Evolutionary conservation across 2,329 filamentous ascomycete genomes (phyloP).

Genomic region (Keithomyces neogunnii): DNA sequence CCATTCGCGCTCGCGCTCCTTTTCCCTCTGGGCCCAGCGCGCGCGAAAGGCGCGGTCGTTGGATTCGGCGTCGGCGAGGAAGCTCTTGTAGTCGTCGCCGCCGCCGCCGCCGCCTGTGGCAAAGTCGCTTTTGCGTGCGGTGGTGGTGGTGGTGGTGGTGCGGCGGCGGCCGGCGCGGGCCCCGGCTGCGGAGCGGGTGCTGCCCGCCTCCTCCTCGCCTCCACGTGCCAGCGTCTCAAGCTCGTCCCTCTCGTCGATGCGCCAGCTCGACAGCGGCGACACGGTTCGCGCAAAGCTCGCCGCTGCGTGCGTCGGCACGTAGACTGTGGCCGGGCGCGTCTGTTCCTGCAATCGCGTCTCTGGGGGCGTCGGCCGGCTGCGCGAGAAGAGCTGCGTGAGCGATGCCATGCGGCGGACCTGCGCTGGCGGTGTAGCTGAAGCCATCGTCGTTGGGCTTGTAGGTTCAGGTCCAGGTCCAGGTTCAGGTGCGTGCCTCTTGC

Average conservation of each 20-base stretch:
- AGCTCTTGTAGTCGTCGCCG: constrained; percentile 15
- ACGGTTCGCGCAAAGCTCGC: constrained; percentile 17
- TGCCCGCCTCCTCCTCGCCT: not conserved
- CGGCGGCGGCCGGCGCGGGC: not conserved
- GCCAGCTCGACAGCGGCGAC: constrained; percentile 10
- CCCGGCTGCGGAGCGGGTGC: not conserved
- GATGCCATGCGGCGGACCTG: constrained; percentile 6
- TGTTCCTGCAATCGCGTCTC: not conserved
- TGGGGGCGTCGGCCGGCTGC: no score
- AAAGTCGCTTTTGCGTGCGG: not conserved
- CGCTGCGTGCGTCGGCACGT: constrained; percentile 22
- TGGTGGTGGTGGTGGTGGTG: not conserved
- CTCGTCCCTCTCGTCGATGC: constrained; percentile 10
- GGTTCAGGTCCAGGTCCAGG: no score
- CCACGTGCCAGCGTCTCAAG: not conserved
- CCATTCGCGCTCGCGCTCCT: not conserved
- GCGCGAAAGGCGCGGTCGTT: constrained; percentile 6
- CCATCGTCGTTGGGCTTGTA: not conserved
- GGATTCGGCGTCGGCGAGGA: constrained; percentile 12
- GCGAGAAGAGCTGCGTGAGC: constrained; percentile 2
- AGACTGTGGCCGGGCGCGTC: constrained; percentile 5
- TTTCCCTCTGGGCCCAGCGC: constrained; percentile 1
- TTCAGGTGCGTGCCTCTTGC: not conserved
- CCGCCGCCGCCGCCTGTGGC: not conserved
- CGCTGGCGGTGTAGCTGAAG: not conserved